Conservation (phyloP, 225 moss, liverwort and hornwort genomes). For the Antitrichia curtipendula region DNA sequence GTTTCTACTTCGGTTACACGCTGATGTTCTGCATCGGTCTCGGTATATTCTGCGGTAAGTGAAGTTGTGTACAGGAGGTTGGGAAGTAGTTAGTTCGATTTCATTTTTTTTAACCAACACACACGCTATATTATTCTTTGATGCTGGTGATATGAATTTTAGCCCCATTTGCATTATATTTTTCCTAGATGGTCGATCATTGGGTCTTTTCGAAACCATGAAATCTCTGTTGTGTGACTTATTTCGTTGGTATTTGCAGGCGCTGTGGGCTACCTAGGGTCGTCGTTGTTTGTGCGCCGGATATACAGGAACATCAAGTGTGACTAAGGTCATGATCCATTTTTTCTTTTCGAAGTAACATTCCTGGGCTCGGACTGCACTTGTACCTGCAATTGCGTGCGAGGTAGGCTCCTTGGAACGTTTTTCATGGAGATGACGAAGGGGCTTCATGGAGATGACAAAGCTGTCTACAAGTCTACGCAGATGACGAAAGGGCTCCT, state of each 20-base stretch:
- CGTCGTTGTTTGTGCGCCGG: conserved; percentile 90
- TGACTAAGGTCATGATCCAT: conserved; percentile 35
- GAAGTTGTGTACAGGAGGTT: background rate
- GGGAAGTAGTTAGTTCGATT: background rate
- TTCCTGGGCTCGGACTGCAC: background rate
- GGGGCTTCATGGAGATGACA: background rate
- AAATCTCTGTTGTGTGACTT: background rate
- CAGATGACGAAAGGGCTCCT: background rate
- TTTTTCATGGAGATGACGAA: background rate
- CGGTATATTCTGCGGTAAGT: conserved; percentile 93
- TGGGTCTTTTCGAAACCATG: background rate
- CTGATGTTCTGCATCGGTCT: conserved; percentile 97
- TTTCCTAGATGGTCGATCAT: background rate
- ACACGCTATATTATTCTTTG: background rate
- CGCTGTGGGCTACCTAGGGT: conserved; percentile 97
- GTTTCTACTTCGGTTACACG: conserved; percentile 99
- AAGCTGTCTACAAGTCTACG: background rate
- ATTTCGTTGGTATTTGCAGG: conserved; percentile 41
- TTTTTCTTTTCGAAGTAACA: background rate
- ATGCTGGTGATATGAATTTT: background rate
- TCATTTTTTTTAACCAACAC: background rate
- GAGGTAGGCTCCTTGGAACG: background rate
- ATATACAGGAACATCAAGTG: conserved; percentile 99
- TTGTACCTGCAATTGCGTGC: conserved; percentile 1
- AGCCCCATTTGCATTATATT: background rate